phyloP scores from a whole-genome alignment of 2,329 filamentous ascomycete species.

The Fusarium sororula region DNA sequence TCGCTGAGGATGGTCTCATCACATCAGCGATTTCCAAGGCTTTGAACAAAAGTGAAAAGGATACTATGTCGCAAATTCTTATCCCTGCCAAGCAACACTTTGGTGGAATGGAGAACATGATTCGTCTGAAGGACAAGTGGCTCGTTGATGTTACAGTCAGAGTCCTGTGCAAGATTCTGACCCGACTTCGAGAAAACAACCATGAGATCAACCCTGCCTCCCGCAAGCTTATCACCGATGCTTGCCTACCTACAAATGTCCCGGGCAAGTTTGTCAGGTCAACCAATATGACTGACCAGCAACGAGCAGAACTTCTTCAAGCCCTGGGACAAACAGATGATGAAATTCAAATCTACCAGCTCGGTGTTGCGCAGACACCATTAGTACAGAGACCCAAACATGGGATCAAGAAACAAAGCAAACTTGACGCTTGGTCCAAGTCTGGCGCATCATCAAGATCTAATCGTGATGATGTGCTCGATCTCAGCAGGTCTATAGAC shows the following conservation, averaged over 20 bases:
- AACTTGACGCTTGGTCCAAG: constrained; percentile 70
- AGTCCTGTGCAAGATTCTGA: constrained; percentile 84
- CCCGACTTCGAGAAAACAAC: constrained; percentile 78
- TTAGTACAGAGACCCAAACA: constrained; percentile 41
- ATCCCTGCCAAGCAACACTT: constrained; percentile 56
- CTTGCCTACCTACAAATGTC: constrained; percentile 66
- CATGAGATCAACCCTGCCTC: constrained; percentile 73
- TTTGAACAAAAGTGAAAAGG: constrained; percentile 47
- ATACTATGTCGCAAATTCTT: constrained; percentile 53
- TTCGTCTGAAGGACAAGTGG: constrained; percentile 88
- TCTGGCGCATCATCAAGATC: constrained; percentile 53
- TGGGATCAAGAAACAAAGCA: constrained; percentile 64
- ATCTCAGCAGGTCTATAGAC: constrained; percentile 58
- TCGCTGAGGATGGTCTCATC: constrained; percentile 86
- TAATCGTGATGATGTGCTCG: constrained; percentile 58
- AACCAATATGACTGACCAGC: constrained; percentile 82
- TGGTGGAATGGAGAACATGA: constrained; percentile 83
- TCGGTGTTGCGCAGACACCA: constrained; percentile 45
- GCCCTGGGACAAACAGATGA: constrained; percentile 69
- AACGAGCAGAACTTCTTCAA: constrained; percentile 83
- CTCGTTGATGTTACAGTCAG: constrained; percentile 84
- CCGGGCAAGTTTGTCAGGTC: constrained; percentile 67
- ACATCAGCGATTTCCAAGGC: constrained; percentile 68
- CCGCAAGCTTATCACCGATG: constrained; percentile 70
- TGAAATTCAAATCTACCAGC: constrained; percentile 59